Base-by-base conservation (phyloP, 345 rosid genomes). In the Rhodamnia rubescens region DNA sequence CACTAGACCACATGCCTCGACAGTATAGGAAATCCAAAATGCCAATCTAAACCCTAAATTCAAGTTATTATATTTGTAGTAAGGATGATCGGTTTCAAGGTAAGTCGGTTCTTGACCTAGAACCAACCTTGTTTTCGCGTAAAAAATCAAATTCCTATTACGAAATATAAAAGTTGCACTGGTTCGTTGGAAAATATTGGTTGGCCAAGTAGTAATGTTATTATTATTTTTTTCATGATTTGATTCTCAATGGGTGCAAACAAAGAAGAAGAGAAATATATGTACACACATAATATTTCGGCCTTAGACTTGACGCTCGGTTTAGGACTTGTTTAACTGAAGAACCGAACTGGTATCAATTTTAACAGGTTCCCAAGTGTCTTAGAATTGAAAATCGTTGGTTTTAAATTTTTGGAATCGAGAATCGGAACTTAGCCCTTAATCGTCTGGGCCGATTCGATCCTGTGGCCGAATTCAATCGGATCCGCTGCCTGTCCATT, bases 41-140 rank as follows among this genome's bases (percentile, higher is more conserved):
- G 69, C 16, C 20, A 27, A 14, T 59, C 36, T 59, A 27, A 61
- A 21, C 15, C 6, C 20, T 53, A 53, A 53, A 36, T 61, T 61
- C 75, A 64, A 32, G 16, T 2, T 5, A 32, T 15, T 22, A 64
- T 64, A 8, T 5, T 29, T 1, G 0, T 29, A 15, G 22, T 7
- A 15, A 6, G 18, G 11, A 2, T 64, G 44, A 15, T 64, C 0
- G 0, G 3, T 64, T 32, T 64, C 0, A 16, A 0, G 11, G 11
- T 64, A 32, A 64, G 22, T 32, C 11, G 0, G 8, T 29, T 64
- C 44, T 29, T 5, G 6, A 1, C 22, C 40, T 32, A 29, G 9
- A 64, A 64, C 22, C 5, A 4, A 22, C 75, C 42, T 61, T 20
- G 29, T 61, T 16, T 29, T 1, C 16, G 22, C 29, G 24, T 32